phyloP scores from a whole-genome alignment of 805 yeast genomes.

The Lipomyces anomalus region DNA sequence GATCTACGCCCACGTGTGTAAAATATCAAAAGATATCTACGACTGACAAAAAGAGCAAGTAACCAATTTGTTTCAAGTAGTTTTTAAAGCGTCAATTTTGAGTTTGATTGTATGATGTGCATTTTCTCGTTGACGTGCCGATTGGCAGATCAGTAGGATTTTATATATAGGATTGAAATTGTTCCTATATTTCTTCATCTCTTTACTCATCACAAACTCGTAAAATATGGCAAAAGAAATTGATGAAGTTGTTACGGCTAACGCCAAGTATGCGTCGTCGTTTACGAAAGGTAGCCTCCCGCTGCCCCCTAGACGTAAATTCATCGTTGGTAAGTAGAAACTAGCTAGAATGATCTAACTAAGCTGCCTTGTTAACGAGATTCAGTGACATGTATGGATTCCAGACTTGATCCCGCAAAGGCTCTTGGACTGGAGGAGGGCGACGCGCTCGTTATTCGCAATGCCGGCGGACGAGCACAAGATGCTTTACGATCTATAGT shows the following conservation, averaged over 20 bases:
- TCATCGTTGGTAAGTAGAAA: constrained; percentile 14
- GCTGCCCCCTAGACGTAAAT: constrained; percentile 22
- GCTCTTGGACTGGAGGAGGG: constrained; percentile 20
- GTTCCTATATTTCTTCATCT: too few species aligned
- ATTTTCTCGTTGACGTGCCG: too few species aligned
- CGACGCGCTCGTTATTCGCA: constrained; percentile 22
- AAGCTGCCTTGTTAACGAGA: neutral
- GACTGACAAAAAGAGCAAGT: too few species aligned
- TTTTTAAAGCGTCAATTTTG: too few species aligned
- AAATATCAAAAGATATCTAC: too few species aligned
- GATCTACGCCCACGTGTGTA: too few species aligned
- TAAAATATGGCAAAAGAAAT: constrained; percentile 4
- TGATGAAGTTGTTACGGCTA: constrained; percentile 14
- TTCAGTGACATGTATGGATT: constrained; percentile 22
- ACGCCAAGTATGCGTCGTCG: constrained; percentile 9
- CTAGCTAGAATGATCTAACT: neutral
- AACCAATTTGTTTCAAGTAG: too few species aligned
- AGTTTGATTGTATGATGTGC: too few species aligned
- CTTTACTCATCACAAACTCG: too few species aligned
- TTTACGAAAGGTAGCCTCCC: constrained; percentile 16
- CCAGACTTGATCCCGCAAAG: constrained; percentile 22
- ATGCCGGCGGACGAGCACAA: constrained; percentile 21
- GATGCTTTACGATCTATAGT: constrained; percentile 21
- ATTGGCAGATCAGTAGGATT: too few species aligned
- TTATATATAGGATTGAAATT: too few species aligned